Evolutionary conservation across 495 filamentous ascomycete species (phyloP).

Genomic region (Ramalina intermedia): DNA sequence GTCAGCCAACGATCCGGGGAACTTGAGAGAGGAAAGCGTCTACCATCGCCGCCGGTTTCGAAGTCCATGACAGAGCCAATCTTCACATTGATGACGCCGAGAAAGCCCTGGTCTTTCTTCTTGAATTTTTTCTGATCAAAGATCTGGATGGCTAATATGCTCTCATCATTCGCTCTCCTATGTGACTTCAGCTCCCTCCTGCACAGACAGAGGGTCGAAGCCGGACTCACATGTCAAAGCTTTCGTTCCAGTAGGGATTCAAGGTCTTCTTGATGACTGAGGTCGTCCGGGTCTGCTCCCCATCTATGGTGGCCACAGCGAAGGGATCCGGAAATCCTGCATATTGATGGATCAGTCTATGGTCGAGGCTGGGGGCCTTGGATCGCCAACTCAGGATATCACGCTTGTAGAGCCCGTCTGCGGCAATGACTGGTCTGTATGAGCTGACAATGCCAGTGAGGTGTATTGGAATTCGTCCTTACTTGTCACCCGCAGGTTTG

Average conservation of each 20-base stretch:
- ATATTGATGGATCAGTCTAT: constrained; percentile 1
- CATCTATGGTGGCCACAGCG: constrained; percentile 88
- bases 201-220: constrained; percentile 1
- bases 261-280: constrained; percentile 91
- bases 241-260: constrained; percentile 99
- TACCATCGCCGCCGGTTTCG: constrained; percentile 81
- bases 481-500: constrained; percentile 54
- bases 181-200: background rate
- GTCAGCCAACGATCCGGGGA: constrained; percentile 1
- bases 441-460: constrained; percentile 1
- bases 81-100: constrained; percentile 93
- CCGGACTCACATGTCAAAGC: constrained; percentile 74
- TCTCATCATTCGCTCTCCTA: constrained; percentile 80
- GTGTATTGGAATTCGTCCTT: constrained; percentile 13
- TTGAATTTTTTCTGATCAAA: constrained; percentile 99
- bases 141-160: constrained; percentile 92
- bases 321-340: constrained; percentile 95
- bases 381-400: constrained; percentile 84
- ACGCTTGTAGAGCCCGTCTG: constrained; percentile 94
- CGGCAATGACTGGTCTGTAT: constrained; percentile 66
- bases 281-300: constrained; percentile 93
- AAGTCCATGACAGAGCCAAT: constrained; percentile 88
- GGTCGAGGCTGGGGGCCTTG: constrained; percentile 9
- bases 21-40: constrained; percentile 18
- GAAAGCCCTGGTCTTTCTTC: constrained; percentile 98